Percentiles rank a stretch among this genome's conserved stretches.
These are phyloP conservation scores for Aureobasidium sp. DNA, from an alignment of 2,329 filamentous ascomycete species.

Conservation along the genomic window DNA sequence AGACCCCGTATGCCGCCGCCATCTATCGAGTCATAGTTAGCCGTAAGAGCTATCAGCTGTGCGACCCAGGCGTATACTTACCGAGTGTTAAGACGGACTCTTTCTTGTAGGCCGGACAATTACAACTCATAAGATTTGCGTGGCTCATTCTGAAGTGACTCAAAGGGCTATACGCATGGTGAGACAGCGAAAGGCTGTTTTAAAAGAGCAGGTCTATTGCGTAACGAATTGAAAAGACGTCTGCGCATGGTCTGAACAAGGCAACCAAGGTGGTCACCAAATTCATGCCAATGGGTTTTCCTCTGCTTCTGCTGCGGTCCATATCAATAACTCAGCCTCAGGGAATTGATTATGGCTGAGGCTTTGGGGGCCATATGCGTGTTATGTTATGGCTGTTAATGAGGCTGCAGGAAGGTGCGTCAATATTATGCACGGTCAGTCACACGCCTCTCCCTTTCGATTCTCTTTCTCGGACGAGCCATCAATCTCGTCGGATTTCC, in stretches of 20 bases:
- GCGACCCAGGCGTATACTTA: not conserved
- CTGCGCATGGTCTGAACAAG: not conserved
- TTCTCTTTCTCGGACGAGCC: not conserved
- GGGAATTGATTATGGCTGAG: not conserved
- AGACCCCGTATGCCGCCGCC: slow-evolving; percentile 35
- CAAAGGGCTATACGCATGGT: not conserved
- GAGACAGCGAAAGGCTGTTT: not conserved
- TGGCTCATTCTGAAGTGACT: not conserved
- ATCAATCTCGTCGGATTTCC: not conserved
- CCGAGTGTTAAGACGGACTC: not conserved
- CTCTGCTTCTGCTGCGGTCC: not conserved
- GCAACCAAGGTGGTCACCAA: not conserved
- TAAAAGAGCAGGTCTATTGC: not conserved
- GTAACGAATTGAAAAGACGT: not conserved
- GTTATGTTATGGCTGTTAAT: not conserved
- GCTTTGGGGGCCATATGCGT: not conserved
- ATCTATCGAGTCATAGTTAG: slow-evolving; percentile 17
- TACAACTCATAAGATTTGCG: not conserved
- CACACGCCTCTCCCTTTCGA: not conserved
- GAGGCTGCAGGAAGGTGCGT: not conserved
- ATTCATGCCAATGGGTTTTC: not conserved
- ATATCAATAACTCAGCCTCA: not conserved
- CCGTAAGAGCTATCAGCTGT: not conserved
- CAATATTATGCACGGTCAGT: slow-evolving; percentile 1
- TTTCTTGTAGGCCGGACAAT: not conserved